Conservation (phyloP, 331 rosid species). For the Quercus lobata region DNA sequence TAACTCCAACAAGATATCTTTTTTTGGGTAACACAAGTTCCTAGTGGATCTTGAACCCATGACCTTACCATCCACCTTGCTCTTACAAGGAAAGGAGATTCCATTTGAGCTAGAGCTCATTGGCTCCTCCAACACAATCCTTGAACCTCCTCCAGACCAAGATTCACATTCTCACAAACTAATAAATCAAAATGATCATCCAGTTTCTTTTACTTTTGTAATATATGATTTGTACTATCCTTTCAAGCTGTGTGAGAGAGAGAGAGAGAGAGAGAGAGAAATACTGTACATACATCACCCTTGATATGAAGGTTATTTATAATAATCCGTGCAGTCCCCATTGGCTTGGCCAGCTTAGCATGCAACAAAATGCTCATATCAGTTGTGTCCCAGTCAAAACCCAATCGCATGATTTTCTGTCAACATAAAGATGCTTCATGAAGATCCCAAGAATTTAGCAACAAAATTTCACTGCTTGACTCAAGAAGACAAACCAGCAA, state of each 20-base stretch:
- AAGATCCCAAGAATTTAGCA: constrained; percentile 14
- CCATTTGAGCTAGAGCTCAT: no score
- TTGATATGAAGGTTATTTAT: constrained; percentile 90
- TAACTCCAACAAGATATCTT: no score
- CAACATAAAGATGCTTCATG: constrained; percentile 25
- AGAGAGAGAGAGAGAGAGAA: constrained; percentile 5
- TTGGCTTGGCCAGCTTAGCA: constrained; percentile 85
- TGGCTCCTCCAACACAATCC: neutral
- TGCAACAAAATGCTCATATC: constrained; percentile 89
- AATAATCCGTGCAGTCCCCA: constrained; percentile 93
- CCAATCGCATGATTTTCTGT: constrained; percentile 74
- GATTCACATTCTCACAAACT: neutral
- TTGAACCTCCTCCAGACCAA: neutral
- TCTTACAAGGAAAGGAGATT: no score
- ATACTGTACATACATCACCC: constrained; percentile 77
- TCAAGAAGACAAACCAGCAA: constrained; percentile 6
- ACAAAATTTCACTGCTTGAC: constrained; percentile 1
- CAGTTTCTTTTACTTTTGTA: neutral
- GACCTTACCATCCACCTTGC: no score
- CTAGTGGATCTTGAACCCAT: no score
- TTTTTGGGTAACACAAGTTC: no score
- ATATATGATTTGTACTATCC: neutral
- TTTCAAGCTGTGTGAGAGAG: neutral
- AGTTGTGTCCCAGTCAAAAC: constrained; percentile 90
- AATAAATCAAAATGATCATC: neutral